Evolutionary conservation across 2,329 filamentous ascomycete species (phyloP).

Genomic region (Neofusicoccum parvum): DNA sequence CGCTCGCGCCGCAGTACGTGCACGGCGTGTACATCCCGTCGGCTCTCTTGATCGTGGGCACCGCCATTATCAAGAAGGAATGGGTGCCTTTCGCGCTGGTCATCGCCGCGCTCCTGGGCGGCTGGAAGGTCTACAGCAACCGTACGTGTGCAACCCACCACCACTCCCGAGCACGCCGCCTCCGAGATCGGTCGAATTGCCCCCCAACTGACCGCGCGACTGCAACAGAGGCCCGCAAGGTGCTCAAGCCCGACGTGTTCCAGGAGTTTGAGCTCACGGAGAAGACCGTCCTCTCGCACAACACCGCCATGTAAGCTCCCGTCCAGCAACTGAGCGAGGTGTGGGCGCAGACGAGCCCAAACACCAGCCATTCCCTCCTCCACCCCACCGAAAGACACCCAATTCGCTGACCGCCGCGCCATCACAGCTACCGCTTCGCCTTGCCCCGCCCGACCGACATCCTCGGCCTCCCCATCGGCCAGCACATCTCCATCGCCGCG

Average conservation of each 20-base stretch:
- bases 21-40: slow-evolving; percentile 83
- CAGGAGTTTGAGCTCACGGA: slow-evolving; percentile 91
- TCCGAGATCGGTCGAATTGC: slow-evolving; percentile 3
- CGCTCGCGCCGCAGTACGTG: slow-evolving; percentile 63
- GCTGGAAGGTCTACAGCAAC: slow-evolving; percentile 70
- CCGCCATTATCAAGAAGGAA: slow-evolving; percentile 75
- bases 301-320: slow-evolving; percentile 80
- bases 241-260: slow-evolving; percentile 84
- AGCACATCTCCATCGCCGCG: slow-evolving; percentile 94
- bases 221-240: slow-evolving; percentile 69
- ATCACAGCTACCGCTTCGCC: slow-evolving; percentile 79
- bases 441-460: slow-evolving; percentile 77
- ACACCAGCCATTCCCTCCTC: neutral
- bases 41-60: slow-evolving; percentile 75
- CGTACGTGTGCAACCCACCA: slow-evolving; percentile 56
- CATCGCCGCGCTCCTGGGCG: slow-evolving; percentile 66
- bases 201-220: neutral
- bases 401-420: too few species aligned
- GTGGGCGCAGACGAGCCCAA: neutral
- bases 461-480: slow-evolving; percentile 94
- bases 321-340: neutral
- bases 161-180: neutral
- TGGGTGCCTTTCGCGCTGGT: slow-evolving; percentile 67
- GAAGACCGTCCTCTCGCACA: slow-evolving; percentile 95
- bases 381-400: neutral